A percentile compares a stretch with the other conserved stretches of the same genome.
Conservation (phyloP, 2,329 filamentous ascomycete species). For the Beauveria caledonica region DNA sequence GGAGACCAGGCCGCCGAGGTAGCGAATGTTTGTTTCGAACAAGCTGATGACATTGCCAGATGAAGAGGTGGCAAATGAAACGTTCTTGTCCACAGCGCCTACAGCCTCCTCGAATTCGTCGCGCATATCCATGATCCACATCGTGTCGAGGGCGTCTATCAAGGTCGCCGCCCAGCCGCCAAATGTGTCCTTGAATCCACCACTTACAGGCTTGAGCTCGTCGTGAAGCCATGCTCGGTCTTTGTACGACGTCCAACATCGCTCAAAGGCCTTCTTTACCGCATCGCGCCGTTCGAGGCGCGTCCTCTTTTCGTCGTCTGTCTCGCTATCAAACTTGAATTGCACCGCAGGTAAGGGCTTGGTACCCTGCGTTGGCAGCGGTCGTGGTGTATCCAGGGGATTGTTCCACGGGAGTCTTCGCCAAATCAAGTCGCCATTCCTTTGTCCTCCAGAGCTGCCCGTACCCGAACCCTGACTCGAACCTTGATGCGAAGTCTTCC, state of each 20-base stretch:
- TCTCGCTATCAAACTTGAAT: constrained; percentile 12
- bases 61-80: constrained; percentile 42
- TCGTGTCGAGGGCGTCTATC: constrained; percentile 52
- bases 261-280: constrained; percentile 34
- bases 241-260: constrained; percentile 44
- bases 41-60: constrained; percentile 33
- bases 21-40: constrained; percentile 49
- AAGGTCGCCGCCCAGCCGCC: constrained; percentile 51
- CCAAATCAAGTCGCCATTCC: constrained; percentile 1
- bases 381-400: not conserved
- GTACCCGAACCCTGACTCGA: not conserved
- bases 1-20: constrained; percentile 42
- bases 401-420: constrained; percentile 8
- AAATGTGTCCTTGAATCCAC: constrained; percentile 37
- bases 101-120: constrained; percentile 49
- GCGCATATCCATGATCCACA: constrained; percentile 53
- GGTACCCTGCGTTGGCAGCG: not conserved
- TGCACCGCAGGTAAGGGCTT: constrained; percentile 5
- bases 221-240: constrained; percentile 44
- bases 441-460: not conserved
- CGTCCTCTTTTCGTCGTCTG: constrained; percentile 15
- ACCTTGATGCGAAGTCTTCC: not conserved
- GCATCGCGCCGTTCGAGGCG: constrained; percentile 29
- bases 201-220: constrained; percentile 41
- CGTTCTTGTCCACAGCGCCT: constrained; percentile 33